phyloP scores from a whole-genome alignment of 1,139 yeast species.

The Eremothecium cymbalariae region DNA sequence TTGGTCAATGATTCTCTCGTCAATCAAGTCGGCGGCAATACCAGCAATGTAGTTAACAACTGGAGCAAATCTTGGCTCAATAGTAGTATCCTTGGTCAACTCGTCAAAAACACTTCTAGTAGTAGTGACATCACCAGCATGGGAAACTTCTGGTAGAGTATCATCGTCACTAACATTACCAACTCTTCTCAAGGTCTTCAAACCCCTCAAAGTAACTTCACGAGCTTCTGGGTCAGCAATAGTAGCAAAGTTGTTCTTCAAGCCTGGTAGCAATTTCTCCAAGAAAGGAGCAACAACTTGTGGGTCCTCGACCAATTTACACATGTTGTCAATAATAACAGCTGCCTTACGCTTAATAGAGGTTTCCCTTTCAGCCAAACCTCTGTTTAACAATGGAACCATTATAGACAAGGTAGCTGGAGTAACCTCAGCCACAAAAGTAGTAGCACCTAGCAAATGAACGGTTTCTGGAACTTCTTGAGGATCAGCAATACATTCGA shows the following conservation, averaged over 20 bases:
- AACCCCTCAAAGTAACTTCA: constrained; percentile 94
- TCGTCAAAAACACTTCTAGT: constrained; percentile 75
- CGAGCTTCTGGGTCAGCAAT: constrained; percentile 99
- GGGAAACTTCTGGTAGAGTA: constrained; percentile 88
- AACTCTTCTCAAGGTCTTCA: constrained; percentile 95
- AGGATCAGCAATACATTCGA: constrained; percentile 95
- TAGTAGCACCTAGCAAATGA: constrained; percentile 97
- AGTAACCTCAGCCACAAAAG: constrained; percentile 98
- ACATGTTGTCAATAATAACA: constrained; percentile 99
- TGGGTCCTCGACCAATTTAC: constrained; percentile 99
- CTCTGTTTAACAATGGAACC: constrained; percentile 98
- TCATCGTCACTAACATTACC: constrained; percentile 93
- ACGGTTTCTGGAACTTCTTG: constrained; percentile 97
- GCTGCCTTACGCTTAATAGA: constrained; percentile 99
- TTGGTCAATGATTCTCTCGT: constrained; percentile 93
- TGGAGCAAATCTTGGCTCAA: constrained; percentile 67
- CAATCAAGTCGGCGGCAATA: constrained; percentile 97
- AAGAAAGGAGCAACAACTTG: constrained; percentile 99
- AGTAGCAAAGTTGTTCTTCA: constrained; percentile 85
- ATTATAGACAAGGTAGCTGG: constrained; percentile 98
- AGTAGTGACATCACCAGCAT: constrained; percentile 92
- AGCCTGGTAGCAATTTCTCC: constrained; percentile 90
- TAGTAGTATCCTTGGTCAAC: constrained; percentile 55
- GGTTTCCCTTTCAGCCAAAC: constrained; percentile 99
- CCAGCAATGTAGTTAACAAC: constrained; percentile 83